Evolutionary conservation across 2,329 filamentous ascomycete genomes (phyloP).

Genomic region (Kalmusia sp.): DNA sequence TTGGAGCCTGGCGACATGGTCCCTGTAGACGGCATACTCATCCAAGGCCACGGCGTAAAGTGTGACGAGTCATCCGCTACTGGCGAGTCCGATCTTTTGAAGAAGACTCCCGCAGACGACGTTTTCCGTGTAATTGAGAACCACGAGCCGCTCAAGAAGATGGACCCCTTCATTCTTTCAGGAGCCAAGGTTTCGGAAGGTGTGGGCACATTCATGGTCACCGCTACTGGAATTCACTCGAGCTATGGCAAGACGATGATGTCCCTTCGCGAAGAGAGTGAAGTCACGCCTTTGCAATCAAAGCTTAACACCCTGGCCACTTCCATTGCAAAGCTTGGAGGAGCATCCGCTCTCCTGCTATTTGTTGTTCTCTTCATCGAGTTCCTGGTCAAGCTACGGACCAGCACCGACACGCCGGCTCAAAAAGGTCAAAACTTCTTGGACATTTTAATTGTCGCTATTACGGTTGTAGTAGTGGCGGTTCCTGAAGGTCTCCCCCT

Average conservation of each 20-base stretch:
- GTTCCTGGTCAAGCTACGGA: constrained; percentile 74
- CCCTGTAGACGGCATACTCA: constrained; percentile 74
- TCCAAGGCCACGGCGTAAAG: constrained; percentile 71
- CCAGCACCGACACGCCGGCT: constrained; percentile 63
- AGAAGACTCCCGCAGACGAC: constrained; percentile 70
- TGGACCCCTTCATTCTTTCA: constrained; percentile 87
- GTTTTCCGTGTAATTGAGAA: constrained; percentile 71
- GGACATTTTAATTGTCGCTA: constrained; percentile 68
- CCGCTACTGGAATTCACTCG: constrained; percentile 75
- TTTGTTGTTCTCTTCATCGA: constrained; percentile 88
- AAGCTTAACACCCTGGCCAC: constrained; percentile 80
- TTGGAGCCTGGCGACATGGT: constrained; percentile 77
- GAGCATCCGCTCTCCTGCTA: constrained; percentile 77
- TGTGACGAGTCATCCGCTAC: constrained; percentile 80
- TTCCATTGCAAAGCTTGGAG: constrained; percentile 80
- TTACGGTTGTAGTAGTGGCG: constrained; percentile 73
- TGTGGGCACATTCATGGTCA: constrained; percentile 77
- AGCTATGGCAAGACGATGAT: constrained; percentile 80
- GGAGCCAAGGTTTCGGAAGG: constrained; percentile 81
- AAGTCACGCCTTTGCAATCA: constrained; percentile 79
- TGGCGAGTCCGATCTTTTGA: constrained; percentile 76
- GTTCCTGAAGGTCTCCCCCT: constrained; percentile 72
- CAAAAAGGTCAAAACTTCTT: constrained; percentile 77
- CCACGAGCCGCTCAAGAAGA: constrained; percentile 67
- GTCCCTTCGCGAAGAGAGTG: constrained; percentile 76